Base-by-base conservation (phyloP, 2,329 filamentous ascomycete species). In the Sarocladium oryzae region DNA sequence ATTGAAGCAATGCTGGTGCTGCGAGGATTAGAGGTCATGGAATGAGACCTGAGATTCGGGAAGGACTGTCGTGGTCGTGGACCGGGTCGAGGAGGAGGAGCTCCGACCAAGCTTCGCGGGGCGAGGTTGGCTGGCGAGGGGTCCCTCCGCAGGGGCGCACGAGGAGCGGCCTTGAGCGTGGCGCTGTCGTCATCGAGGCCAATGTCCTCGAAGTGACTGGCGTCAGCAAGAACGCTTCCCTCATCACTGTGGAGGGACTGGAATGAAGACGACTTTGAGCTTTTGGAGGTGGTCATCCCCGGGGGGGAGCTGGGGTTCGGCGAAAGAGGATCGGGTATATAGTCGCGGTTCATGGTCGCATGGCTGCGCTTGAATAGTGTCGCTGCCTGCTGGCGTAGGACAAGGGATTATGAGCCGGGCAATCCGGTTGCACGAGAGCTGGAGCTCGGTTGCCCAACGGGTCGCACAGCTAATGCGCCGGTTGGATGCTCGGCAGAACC, bases 171-270 rank as follows among this genome's bases (percentile, higher is more conserved):
- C 55, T 75, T 77, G 56, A 79, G 79, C 32, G 78, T 78, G 65
- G 67, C 52, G 57, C 60, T 52, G 60, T 56, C 57, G 71, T 74
- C 53, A 65, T 54, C 86, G 26, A 97, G 81, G 11, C 87, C 89
- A 64, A 96, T 96, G 57, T 96, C 92, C 66, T 97, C 92, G 61
- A 96, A 96, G 66, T 96, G 84, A 56, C 82, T 84, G 53, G 86
- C 80, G 63, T 95, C 88, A 50, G 82, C 77, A 41, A 88, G 72
- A 49, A 83, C 77, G 58, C 77, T 81, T 61, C 85, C 82, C 59
- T 88, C 87, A 61, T 89, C 86, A 61, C 84, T 86, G 55, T 81
- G 84, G 52, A 86, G 84, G 33, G 90, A 95, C 59, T 85, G 86
- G 61, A 92, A 87, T 48, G 89, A 95, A 4, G 89, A 95, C 24